A percentile compares a stretch with the other conserved stretches of the same genome.
These are phyloP conservation scores for Excoecaria agallocha DNA, from an alignment of 345 rosid genomes.

Conservation along the genomic window DNA sequence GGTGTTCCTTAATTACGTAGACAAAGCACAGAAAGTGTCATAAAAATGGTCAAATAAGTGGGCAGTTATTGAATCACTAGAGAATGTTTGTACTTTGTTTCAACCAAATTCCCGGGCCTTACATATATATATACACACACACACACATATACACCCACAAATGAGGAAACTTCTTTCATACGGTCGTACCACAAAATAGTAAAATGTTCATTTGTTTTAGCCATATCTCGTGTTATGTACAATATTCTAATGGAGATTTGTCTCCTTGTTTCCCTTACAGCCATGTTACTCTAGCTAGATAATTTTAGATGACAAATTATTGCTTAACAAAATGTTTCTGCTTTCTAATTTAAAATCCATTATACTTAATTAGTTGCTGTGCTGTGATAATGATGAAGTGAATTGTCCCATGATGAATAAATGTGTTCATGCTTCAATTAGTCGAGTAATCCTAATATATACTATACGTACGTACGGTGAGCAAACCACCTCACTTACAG, in stretches of 20 bases:
- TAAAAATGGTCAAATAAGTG: conserved; percentile 22
- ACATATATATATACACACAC: no score
- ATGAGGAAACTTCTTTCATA: not conserved
- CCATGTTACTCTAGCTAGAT: no score
- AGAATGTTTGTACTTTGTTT: conserved; percentile 18
- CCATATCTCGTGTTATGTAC: no score
- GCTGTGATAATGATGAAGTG: not conserved
- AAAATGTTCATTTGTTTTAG: no score
- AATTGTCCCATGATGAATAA: not conserved
- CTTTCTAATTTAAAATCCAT: no score
- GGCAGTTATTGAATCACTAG: conserved; percentile 12
- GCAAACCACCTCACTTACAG: not conserved
- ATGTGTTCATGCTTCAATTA: not conserved
- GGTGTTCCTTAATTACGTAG: not conserved
- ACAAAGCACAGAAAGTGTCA: conserved; percentile 10
- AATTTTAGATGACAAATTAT: no score
- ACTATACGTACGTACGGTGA: not conserved
- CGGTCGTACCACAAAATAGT: not conserved
- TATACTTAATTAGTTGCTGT: not conserved
- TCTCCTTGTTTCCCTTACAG: no score
- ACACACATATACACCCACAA: no score
- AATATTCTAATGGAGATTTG: no score
- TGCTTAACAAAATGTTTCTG: no score
- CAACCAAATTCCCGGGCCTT: conserved; percentile 10
- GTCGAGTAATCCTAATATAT: not conserved